Evolutionary conservation across 2,329 filamentous ascomycete genomes (phyloP), one percentile per base, ranked within the genome.

Genomic region (Calonectria hongkongensis): DNA sequence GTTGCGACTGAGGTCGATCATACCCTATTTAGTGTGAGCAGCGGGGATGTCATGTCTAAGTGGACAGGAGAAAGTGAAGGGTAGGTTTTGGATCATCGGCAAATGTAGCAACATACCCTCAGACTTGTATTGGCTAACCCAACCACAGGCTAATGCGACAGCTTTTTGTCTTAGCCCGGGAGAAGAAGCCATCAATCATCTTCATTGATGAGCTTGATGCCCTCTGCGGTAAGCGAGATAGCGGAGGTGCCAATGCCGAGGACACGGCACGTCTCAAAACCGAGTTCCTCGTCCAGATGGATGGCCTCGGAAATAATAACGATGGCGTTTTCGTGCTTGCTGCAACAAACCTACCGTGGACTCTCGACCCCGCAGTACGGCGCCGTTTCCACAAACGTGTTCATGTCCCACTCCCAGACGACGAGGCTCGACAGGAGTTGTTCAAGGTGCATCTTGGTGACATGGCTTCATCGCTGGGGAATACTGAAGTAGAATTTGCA

Each of bases 171-270:
- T 66, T 74, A 12, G 72, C 72, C 0, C 39, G 66, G 51, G 66
- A 74, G 48, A 72, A 70, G 33, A 74, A 72, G 33, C 72, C 72
- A 48, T 72, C 69, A 2, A 72, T 74, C 41, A 65, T 74, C 47
- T 70, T 74, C 39, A 74, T 74, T 56, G 72, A 74, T 16, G 66
- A 72, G 18, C 27, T 74, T 45, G 72, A 74, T 15, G 66, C 70
- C 39, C 51, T 74, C n/a, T 67, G 72, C 16, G 41, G 66, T 16
- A 56, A 69, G 8, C 70, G 41, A 12, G 72, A 74, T 21, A 16
- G 39, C 21, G 21, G 30, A 4, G 25, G 30, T 12, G 41, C 66
- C 15, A 69, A 58, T 16, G 41, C 15, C 2, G 70, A 74, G 28
- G 45, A 67, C n/a, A 67, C 56, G 0, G 51, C 62, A 2, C 72